These are phyloP conservation scores for Melaleuca alternifolia DNA, from an alignment of 345 rosid species.

Conservation along the genomic window DNA sequence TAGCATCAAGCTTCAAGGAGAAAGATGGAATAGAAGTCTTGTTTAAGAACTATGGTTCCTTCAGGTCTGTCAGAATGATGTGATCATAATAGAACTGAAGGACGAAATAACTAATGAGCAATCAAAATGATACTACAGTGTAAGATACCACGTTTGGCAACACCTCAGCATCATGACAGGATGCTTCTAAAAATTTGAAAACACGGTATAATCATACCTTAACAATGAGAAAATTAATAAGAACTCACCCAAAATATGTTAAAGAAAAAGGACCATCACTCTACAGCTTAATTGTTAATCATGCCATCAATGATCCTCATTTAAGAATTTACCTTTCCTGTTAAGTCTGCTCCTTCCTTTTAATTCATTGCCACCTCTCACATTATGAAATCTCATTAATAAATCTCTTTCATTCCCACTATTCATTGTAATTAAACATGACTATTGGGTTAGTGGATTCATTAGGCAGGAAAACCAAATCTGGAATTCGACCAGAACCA, in stretches of 20 bases:
- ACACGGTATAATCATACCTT: neutral
- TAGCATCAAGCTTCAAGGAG: neutral
- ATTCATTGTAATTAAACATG: neutral
- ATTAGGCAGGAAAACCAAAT: neutral
- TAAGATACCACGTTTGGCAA: neutral
- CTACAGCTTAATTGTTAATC: neutral
- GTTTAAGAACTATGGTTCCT: neutral
- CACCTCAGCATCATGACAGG: neutral
- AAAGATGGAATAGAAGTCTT: neutral
- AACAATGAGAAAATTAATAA: neutral
- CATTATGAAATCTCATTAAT: neutral
- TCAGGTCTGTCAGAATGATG: neutral
- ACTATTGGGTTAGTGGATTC: neutral
- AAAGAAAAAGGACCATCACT: neutral
- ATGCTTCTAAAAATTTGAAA: neutral
- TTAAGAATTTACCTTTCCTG: neutral
- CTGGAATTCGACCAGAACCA: neutral
- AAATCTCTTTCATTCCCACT: neutral
- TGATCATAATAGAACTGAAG: neutral
- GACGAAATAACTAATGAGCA: neutral
- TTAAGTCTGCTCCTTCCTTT: neutral
- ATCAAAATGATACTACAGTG: neutral
- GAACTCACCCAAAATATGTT: neutral
- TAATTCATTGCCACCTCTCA: neutral
- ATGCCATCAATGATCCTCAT: neutral